Percentiles rank a stretch among this genome's conserved stretches.
Conservation (phyloP, 192 early-diverging fungal genomes). For the Entomortierella parvispora region DNA sequence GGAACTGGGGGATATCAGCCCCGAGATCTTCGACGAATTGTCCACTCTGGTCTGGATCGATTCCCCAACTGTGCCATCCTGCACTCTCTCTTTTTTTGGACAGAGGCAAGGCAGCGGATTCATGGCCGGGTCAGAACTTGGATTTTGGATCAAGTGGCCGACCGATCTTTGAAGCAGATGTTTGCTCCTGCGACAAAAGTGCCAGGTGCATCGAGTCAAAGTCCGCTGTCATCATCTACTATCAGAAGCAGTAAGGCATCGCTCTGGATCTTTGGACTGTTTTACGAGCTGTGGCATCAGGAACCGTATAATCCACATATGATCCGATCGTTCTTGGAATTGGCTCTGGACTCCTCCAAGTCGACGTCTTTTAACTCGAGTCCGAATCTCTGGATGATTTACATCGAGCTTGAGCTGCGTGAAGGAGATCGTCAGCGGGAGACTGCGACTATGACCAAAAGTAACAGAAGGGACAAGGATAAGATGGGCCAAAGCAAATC, state of each 20-base stretch:
- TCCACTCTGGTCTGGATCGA: slow-evolving; percentile 29
- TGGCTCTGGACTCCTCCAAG: slow-evolving; percentile 27
- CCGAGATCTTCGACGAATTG: slow-evolving; percentile 24
- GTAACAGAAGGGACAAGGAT: not conserved
- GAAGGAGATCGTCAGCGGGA: slow-evolving; percentile 20
- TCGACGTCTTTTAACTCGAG: slow-evolving; percentile 29
- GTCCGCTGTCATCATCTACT: not conserved
- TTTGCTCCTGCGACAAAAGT: not conserved
- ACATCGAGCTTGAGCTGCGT: slow-evolving; percentile 44
- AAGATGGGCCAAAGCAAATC: not conserved
- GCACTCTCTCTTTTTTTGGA: slow-evolving; percentile 46
- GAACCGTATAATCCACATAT: slow-evolving; percentile 27
- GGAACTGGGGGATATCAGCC: slow-evolving; percentile 33
- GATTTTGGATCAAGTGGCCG: slow-evolving; percentile 22
- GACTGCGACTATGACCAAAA: not conserved
- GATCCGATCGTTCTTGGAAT: slow-evolving; percentile 33
- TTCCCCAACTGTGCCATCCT: slow-evolving; percentile 40
- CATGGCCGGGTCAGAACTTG: slow-evolving; percentile 43
- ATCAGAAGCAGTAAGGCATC: slow-evolving; percentile 9
- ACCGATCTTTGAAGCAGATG: not conserved
- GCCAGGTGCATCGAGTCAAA: not conserved
- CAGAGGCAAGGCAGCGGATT: slow-evolving; percentile 34
- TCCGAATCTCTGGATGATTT: slow-evolving; percentile 43
- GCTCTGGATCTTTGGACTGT: slow-evolving; percentile 43
- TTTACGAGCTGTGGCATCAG: slow-evolving; percentile 49